phyloP scores from a whole-genome alignment of 257 asterid species.

The Fraxinus cuspidata region DNA sequence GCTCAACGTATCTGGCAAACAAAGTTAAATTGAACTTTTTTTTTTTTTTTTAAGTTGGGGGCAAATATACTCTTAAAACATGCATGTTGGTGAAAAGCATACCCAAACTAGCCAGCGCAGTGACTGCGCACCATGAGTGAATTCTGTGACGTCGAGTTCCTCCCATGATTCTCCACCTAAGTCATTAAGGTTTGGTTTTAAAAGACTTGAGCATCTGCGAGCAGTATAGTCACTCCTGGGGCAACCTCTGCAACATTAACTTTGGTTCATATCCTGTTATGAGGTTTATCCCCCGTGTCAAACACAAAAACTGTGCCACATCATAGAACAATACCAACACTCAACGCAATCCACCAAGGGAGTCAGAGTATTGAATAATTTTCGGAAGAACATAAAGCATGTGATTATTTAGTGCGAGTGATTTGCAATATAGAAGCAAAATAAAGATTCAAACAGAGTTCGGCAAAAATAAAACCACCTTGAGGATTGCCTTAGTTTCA shows the following conservation, averaged over 20 bases:
- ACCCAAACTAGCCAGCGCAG: conserved; percentile 99
- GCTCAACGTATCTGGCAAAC: neutral
- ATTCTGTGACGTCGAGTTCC: conserved; percentile 71
- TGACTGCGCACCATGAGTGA: conserved; percentile 62
- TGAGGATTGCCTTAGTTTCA: neutral
- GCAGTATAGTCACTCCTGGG: conserved; percentile 67
- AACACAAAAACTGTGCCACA: conserved; percentile 37
- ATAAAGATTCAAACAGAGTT: neutral
- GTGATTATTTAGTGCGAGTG: neutral
- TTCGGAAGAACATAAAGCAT: neutral
- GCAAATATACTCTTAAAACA: neutral
- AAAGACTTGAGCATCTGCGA: conserved; percentile 59
- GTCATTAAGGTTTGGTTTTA: conserved; percentile 64
- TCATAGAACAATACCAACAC: neutral
- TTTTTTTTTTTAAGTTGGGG: neutral
- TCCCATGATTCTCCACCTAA: conserved; percentile 93
- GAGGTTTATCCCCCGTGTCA: conserved; percentile 47
- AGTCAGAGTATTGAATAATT: neutral
- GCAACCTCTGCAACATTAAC: conserved; percentile 92
- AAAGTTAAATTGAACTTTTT: neutral
- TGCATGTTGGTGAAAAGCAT: conserved; percentile 20
- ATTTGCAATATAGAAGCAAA: neutral
- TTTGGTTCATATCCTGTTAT: conserved; percentile 61
- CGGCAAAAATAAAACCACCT: conserved; percentile 3
- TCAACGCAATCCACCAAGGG: conserved; percentile 7